phyloP scores from a whole-genome alignment of 352 stramenopile species.

The Halophytophthora polymorphica region DNA sequence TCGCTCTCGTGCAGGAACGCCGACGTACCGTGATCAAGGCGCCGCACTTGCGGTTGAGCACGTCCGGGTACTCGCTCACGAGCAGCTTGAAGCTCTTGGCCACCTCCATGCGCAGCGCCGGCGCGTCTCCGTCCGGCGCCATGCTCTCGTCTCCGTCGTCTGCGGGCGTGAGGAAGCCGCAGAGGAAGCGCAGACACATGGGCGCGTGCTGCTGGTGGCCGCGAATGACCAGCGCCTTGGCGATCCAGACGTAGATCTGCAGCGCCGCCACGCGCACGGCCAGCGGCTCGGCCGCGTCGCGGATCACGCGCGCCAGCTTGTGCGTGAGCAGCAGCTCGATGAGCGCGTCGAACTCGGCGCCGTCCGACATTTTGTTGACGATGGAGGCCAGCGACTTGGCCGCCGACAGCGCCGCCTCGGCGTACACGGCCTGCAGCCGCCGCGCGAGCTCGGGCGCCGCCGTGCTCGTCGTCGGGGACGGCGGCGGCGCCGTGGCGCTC shows the following conservation, averaged over 20 bases:
- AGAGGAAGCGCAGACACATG: constrained; percentile 68
- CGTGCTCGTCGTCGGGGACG: constrained; percentile 3
- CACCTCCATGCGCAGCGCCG: constrained; percentile 63
- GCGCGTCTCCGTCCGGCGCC: constrained; percentile 15
- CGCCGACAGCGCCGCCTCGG: constrained; percentile 54
- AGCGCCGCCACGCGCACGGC: constrained; percentile 56
- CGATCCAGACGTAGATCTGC: constrained; percentile 84
- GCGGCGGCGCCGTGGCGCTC: constrained; percentile 12
- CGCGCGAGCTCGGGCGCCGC: constrained; percentile 2
- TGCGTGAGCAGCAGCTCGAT: constrained; percentile 65
- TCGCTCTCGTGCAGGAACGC: too few relatives aligned
- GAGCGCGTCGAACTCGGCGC: constrained; percentile 71
- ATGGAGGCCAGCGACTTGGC: constrained; percentile 81
- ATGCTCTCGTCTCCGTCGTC: constrained; percentile 19
- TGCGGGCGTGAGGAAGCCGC: constrained; percentile 49
- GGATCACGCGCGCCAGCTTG: constrained; percentile 62
- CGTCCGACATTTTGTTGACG: constrained; percentile 86
- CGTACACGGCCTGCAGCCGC: constrained; percentile 39
- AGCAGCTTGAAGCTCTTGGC: constrained; percentile 80
- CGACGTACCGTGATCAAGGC: constrained; percentile 77
- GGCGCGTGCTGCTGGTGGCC: constrained; percentile 70
- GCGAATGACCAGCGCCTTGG: constrained; percentile 78
- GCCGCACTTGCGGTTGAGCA: constrained; percentile 82
- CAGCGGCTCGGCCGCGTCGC: constrained; percentile 33
- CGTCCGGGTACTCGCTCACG: constrained; percentile 72